These are phyloP conservation scores for Dendrostoma leiphaemia DNA, from an alignment of 2,329 filamentous ascomycete species.

Conservation along the genomic window DNA sequence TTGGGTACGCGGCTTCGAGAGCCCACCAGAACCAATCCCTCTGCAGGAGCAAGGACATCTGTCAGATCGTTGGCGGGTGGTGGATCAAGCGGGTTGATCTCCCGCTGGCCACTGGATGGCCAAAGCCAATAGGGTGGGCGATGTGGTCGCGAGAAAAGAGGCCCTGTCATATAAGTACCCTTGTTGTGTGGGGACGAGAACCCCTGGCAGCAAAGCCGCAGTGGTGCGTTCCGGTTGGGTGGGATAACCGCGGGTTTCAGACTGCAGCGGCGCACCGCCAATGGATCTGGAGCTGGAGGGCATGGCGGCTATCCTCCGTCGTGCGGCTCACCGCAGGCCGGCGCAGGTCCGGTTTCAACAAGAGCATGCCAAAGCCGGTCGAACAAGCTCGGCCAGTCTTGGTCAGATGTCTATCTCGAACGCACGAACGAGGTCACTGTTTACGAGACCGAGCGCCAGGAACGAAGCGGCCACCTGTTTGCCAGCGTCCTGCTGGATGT, in stretches of 20 bases:
- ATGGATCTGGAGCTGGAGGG: background rate
- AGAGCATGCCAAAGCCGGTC: background rate
- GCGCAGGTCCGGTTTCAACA: background rate
- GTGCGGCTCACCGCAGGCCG: background rate
- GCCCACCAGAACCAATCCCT: background rate
- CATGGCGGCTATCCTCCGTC: background rate
- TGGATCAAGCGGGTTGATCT: background rate
- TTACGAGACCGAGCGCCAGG: background rate
- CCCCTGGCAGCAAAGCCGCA: background rate
- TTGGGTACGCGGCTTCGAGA: background rate
- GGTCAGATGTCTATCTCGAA: background rate
- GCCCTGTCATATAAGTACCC: background rate
- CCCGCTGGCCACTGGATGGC: background rate
- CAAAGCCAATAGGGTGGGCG: background rate
- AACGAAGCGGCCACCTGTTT: background rate
- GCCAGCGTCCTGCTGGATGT: no score
- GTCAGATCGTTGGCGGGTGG: background rate
- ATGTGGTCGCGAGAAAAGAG: background rate
- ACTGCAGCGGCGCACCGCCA: background rate
- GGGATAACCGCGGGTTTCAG: constrained; percentile 3
- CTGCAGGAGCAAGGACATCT: background rate
- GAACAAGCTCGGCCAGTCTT: background rate
- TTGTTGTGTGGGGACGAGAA: background rate
- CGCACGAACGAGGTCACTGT: background rate
- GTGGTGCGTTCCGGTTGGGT: background rate